Conservation (phyloP, 139 green algal genomes). For the Chlorella sp. region DNA sequence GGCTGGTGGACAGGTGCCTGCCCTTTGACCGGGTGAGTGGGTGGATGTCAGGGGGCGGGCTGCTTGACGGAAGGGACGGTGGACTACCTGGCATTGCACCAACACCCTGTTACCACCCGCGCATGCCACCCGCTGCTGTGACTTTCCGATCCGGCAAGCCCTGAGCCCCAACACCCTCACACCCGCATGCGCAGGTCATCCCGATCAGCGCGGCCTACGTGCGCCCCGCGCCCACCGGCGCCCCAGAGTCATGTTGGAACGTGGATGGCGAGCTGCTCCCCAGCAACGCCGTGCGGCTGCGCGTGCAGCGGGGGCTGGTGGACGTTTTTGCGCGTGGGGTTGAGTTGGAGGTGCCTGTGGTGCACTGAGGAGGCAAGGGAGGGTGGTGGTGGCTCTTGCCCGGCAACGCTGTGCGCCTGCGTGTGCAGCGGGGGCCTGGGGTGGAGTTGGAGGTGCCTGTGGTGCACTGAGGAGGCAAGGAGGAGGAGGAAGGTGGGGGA, state of each 20-base stretch:
- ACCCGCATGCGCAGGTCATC: constrained; percentile 26
- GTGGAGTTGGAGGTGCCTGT: constrained; percentile 37
- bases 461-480: no score
- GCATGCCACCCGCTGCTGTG: constrained; percentile 1
- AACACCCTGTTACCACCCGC: not conserved
- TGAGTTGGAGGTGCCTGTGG: constrained; percentile 31
- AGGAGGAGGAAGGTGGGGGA: no score
- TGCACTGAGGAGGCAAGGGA: no score
- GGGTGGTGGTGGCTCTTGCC: no score
- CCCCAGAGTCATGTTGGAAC: constrained; percentile 67
- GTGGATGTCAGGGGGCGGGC: not conserved
- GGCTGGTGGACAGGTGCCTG: no score
- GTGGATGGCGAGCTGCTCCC: constrained; percentile 72
- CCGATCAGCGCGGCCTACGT: constrained; percentile 24
- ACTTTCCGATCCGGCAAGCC: not conserved
- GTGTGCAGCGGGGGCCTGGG: constrained; percentile 23
- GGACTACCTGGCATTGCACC: not conserved
- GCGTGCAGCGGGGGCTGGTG: constrained; percentile 16
- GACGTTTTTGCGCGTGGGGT: constrained; percentile 70
- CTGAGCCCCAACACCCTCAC: not conserved
- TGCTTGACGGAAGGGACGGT: not conserved
- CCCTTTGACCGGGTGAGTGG: constrained; percentile 15
- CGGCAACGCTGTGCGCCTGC: constrained; percentile 22
- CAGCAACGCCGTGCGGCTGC: constrained; percentile 22
- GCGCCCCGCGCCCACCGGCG: not conserved